A percentile compares a stretch with the other conserved stretches of the same genome.
Evolutionary conservation across 2,329 filamentous ascomycete species (phyloP).

Genomic region (Metarhizium brunneum): DNA sequence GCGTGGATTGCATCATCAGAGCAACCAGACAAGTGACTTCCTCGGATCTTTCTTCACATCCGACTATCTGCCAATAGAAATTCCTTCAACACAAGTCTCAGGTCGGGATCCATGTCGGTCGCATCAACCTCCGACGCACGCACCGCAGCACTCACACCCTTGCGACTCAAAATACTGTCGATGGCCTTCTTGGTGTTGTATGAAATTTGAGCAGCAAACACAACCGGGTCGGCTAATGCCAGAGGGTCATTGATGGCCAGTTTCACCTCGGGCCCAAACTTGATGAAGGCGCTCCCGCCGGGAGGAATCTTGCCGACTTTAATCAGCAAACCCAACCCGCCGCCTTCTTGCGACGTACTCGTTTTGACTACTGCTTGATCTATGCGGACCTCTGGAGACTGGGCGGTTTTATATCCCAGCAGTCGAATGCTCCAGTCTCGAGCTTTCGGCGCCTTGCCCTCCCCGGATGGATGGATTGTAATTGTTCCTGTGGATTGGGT

Average conservation of each 20-base stretch:
- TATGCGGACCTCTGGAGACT: neutral
- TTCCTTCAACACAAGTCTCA: constrained; percentile 11
- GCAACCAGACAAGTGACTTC: too few relatives aligned
- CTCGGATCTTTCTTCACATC: neutral
- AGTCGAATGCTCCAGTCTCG: constrained; percentile 7
- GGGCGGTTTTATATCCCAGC: constrained; percentile 2
- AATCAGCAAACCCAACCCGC: neutral
- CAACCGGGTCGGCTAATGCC: constrained; percentile 8
- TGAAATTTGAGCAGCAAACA: constrained; percentile 10
- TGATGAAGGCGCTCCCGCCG: constrained; percentile 3
- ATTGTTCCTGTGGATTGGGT: constrained; percentile 7
- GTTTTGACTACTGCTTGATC: neutral
- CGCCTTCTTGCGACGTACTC: neutral
- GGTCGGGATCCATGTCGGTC: constrained; percentile 12
- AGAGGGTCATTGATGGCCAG: constrained; percentile 8
- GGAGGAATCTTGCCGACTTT: constrained; percentile 7
- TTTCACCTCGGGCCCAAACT: constrained; percentile 8
- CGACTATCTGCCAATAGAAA: constrained; percentile 10
- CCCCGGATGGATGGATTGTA: constrained; percentile 1
- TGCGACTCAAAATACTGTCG: constrained; percentile 6
- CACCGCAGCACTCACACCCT: constrained; percentile 2
- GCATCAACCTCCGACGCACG: constrained; percentile 10
- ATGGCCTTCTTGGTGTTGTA: constrained; percentile 11
- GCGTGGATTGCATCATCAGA: too few relatives aligned
- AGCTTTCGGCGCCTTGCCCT: neutral